A percentile compares a stretch with the other conserved stretches of the same genome.
phyloP scores from a whole-genome alignment of 1,284 basidiomycete genomes.

The Xerocomus nothofagi region DNA sequence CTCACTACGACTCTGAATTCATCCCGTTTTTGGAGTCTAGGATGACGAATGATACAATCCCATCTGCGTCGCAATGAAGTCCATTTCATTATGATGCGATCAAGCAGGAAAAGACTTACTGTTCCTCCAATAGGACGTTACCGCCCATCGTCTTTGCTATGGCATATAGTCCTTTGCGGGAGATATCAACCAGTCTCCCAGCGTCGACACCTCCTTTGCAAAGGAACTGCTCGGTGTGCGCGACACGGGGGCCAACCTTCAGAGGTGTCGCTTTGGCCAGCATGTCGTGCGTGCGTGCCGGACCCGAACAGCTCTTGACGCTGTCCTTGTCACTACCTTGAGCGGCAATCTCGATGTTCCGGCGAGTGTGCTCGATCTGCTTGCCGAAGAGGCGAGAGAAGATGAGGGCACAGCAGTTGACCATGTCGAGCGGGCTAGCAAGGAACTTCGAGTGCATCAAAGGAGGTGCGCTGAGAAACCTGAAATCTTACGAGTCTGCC shows the following conservation, averaged over 20 bases:
- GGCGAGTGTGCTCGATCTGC: constrained; percentile 22
- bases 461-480: constrained; percentile 13
- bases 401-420: constrained; percentile 21
- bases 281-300: constrained; percentile 32
- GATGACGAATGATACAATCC: constrained; percentile 37
- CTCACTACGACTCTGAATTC: constrained; percentile 37
- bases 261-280: constrained; percentile 25
- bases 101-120: constrained; percentile 27
- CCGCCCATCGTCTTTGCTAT: constrained; percentile 37
- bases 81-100: constrained; percentile 19
- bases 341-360: constrained; percentile 25
- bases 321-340: constrained; percentile 26
- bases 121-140: constrained; percentile 38
- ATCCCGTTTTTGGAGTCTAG: constrained; percentile 30
- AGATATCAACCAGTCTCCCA: constrained; percentile 34
- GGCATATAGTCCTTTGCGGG: constrained; percentile 35
- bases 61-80: constrained; percentile 29
- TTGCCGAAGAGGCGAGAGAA: constrained; percentile 25
- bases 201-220: constrained; percentile 40
- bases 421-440: constrained; percentile 28
- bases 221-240: constrained; percentile 36
- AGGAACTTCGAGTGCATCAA: constrained; percentile 30
- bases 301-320: constrained; percentile 38
- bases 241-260: constrained; percentile 35
- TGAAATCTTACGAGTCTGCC: constrained; percentile 3